Evolutionary conservation across 768 basidiomycete species (phyloP), one percentile per base, ranked within the genome.

Genomic region (Termitomyces titanicus): DNA sequence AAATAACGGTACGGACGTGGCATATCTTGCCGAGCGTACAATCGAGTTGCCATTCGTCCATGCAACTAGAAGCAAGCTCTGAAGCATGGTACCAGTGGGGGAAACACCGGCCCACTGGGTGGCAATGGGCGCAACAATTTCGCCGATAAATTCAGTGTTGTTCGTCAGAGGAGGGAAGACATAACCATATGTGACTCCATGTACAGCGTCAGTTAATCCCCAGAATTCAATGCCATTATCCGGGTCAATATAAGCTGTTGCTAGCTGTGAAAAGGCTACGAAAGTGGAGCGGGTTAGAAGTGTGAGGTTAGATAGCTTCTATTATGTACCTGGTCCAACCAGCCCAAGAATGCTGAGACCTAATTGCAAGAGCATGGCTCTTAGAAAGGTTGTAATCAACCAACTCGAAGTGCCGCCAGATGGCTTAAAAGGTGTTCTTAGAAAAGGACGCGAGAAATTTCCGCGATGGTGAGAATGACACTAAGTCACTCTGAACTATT

Each of bases 111-210:
- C 75, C 84, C 84, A 86, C 71, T 74, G 63, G n/a, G 74, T 74
- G 6, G 61, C 73, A 37, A 82, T 68, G 9, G 85, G 84, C 8
- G 81, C 79, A 24, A 83, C 76, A 44, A 85, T 79, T 66, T 83
- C 81, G 47, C 79, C 85, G 59, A 86, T 82, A 63, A 85, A 85
- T 60, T 86, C 84, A 20, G 78, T 66, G 25, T 72, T 68, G 25
- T 68, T 53, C 12, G 68, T 71, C 15, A 78, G 63, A 18, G 79
- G 79, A 25, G 83, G 83, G 61, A 85, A 81, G 34, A 79, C 69
- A 55, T 78, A 77, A 53, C 82, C 82, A 60, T 78, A 74, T 34
- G 71, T 73, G 5, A 80, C 74, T 11, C 62, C 53, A 57, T 76
- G 75, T 2, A 68, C 76, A 24, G 70, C 69, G 29, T 79, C 78